Conservation (phyloP, 768 basidiomycete species). For the Strobilomyces echinocephalus region DNA sequence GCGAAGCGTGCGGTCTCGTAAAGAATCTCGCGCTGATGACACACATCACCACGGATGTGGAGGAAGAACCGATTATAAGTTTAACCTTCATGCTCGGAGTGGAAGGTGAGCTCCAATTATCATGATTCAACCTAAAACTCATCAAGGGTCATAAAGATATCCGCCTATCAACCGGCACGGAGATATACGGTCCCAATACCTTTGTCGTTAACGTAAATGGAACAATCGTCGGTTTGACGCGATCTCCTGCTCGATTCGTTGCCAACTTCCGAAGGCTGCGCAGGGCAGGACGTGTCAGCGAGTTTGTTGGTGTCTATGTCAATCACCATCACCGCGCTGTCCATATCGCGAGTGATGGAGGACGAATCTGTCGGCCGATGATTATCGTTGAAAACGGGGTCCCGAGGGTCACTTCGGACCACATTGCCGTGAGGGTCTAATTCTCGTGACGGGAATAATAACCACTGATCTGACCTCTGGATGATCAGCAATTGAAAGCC, state of each 20-base stretch:
- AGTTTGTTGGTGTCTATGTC: conserved; percentile 95
- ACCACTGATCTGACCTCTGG: conserved; percentile 6
- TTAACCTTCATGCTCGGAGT: conserved; percentile 94
- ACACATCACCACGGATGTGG: conserved; percentile 98
- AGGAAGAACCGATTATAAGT: conserved; percentile 88
- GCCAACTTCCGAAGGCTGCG: conserved; percentile 87
- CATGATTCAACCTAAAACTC: conserved; percentile 5
- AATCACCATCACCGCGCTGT: conserved; percentile 94
- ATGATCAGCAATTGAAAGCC: conserved; percentile 68
- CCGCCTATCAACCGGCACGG: conserved; percentile 83
- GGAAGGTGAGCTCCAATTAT: conserved; percentile 57
- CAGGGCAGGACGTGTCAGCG: conserved; percentile 86
- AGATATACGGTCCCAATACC: conserved; percentile 90
- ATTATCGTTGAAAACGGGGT: conserved; percentile 88
- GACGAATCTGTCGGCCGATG: conserved; percentile 94
- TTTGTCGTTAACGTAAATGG: conserved; percentile 98
- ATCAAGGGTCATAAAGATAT: conserved; percentile 58
- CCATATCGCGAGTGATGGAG: conserved; percentile 95
- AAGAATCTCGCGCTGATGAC: conserved; percentile 99
- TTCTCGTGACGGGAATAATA: background rate
- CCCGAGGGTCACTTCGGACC: conserved; percentile 73
- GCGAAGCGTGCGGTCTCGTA: conserved; percentile 97
- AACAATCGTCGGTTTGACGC: conserved; percentile 88
- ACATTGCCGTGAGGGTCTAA: conserved; percentile 55
- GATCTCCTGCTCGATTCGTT: conserved; percentile 81